Evolutionary conservation across 2,329 filamentous ascomycete genomes (phyloP).

Genomic region (Diaporthe sp.): DNA sequence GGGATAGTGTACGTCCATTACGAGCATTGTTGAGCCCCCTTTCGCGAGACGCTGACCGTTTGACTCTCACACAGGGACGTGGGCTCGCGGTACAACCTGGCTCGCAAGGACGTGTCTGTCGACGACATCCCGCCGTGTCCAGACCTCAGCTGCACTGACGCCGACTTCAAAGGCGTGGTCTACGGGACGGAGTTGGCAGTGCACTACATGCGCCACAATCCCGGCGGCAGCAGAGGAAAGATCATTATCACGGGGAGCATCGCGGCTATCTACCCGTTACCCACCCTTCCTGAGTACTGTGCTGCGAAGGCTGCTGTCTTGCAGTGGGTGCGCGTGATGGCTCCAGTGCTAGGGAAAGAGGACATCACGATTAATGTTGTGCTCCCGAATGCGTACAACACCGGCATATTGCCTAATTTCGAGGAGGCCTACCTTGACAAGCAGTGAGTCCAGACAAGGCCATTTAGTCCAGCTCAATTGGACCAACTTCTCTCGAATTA

Average conservation of each 20-base stretch:
- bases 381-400: background rate
- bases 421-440: background rate
- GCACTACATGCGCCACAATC: constrained; percentile 42
- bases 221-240: background rate
- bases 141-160: constrained; percentile 42
- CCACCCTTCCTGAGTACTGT: constrained; percentile 17
- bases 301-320: constrained; percentile 2
- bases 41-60: background rate
- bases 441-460: background rate
- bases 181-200: constrained; percentile 38
- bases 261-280: background rate
- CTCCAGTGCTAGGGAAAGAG: constrained; percentile 18
- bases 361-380: constrained; percentile 6
- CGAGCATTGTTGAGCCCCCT: background rate
- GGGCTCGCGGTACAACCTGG: constrained; percentile 1
- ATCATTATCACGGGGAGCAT: constrained; percentile 20
- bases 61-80: background rate
- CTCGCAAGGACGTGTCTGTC: background rate
- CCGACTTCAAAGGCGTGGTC: constrained; percentile 45
- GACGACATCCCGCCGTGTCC: constrained; percentile 6
- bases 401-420: constrained; percentile 6
- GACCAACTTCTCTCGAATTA: background rate
- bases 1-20: background rate
- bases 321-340: constrained; percentile 20
- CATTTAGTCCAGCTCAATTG: background rate